Evolutionary conservation across 2,329 filamentous ascomycete species (phyloP).

Genomic region (Paracamarosporium sp.): DNA sequence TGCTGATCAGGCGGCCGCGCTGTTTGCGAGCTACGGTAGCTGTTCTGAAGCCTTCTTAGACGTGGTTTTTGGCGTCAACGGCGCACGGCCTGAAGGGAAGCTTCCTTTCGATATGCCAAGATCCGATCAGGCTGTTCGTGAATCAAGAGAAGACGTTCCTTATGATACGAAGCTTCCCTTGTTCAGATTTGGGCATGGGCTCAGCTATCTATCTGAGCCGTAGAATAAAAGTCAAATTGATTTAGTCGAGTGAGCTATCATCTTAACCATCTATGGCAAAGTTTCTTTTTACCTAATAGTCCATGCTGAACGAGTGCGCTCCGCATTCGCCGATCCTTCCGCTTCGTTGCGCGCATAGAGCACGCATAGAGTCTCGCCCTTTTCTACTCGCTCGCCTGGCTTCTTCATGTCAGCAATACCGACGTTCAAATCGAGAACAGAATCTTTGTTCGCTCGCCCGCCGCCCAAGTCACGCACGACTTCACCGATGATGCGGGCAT

Average conservation of each 20-base stretch:
- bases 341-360: background rate
- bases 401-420: background rate
- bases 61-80: slow-evolving; percentile 48
- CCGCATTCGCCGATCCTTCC: background rate
- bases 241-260: too few relatives aligned
- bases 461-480: background rate
- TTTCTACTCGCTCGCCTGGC: background rate
- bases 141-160: slow-evolving; percentile 44
- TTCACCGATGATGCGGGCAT: background rate
- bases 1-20: slow-evolving; percentile 44
- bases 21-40: slow-evolving; percentile 52
- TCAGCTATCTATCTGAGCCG: too few relatives aligned
- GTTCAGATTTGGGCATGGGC: slow-evolving; percentile 43
- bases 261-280: too few relatives aligned
- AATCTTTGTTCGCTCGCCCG: background rate
- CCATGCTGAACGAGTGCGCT: background rate
- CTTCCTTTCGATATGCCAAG: slow-evolving; percentile 58
- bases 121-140: slow-evolving; percentile 53
- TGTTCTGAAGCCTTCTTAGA: slow-evolving; percentile 53
- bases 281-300: background rate
- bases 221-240: too few relatives aligned
- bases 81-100: slow-evolving; percentile 49
- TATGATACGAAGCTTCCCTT: slow-evolving; percentile 47
- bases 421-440: background rate
- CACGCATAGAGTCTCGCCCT: background rate